These are phyloP conservation scores for Sodiomyces alkalinus DNA, from an alignment of 2,329 filamentous ascomycete genomes.

Conservation along the genomic window DNA sequence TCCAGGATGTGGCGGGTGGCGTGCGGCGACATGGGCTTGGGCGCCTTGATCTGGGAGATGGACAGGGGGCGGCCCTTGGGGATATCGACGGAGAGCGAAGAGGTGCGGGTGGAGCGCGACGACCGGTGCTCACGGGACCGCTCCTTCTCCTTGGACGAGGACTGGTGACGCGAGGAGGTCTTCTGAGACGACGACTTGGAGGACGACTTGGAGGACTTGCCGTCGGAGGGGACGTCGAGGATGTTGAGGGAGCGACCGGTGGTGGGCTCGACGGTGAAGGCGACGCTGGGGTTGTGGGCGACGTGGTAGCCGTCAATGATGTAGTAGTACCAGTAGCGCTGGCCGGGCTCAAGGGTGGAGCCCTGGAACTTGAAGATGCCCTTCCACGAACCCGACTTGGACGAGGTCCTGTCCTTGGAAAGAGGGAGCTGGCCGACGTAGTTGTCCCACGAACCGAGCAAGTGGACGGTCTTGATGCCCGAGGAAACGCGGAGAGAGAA, in stretches of 20 bases:
- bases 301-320: constrained; percentile 99
- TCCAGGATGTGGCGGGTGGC: constrained; percentile 79
- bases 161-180: constrained; percentile 28
- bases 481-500: constrained; percentile 93
- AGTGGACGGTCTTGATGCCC: constrained; percentile 92
- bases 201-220: constrained; percentile 24
- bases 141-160: constrained; percentile 25
- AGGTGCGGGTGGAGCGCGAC: constrained; percentile 31
- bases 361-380: constrained; percentile 94
- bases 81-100: constrained; percentile 47
- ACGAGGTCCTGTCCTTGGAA: constrained; percentile 68
- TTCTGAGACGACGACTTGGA: constrained; percentile 27
- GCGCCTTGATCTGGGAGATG: constrained; percentile 76
- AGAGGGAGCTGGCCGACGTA: constrained; percentile 91
- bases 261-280: constrained; percentile 85
- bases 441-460: constrained; percentile 97
- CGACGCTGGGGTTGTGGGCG: constrained; percentile 84
- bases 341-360: constrained; percentile 68
- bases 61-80: constrained; percentile 82
- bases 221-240: constrained; percentile 63
- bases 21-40: constrained; percentile 77
- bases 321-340: constrained; percentile 99
- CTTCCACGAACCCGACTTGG: constrained; percentile 85
- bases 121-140: constrained; percentile 22
- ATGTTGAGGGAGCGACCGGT: constrained; percentile 96